phyloP scores from a whole-genome alignment of 768 basidiomycete genomes.

The Scleroderma citrinum region DNA sequence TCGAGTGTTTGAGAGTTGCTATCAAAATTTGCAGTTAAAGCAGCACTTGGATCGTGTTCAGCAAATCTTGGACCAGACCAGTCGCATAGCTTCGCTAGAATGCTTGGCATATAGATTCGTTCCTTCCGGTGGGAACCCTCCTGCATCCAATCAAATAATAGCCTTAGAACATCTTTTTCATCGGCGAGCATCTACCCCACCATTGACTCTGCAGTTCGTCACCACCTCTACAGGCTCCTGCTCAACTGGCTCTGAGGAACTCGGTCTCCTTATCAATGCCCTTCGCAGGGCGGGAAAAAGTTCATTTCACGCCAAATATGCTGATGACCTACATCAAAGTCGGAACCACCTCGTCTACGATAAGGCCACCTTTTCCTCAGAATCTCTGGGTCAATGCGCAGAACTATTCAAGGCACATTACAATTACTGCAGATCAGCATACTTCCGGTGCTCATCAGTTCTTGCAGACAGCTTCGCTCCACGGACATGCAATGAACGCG shows the following conservation, averaged over 20 bases:
- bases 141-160: not conserved
- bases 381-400: not conserved
- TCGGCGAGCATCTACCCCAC: not conserved
- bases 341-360: slow-evolving; percentile 4
- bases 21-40: slow-evolving; percentile 10
- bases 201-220: too few relatives aligned
- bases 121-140: not conserved
- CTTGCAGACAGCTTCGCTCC: not conserved
- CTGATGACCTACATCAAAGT: too few relatives aligned
- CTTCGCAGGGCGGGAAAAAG: too few relatives aligned
- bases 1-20: slow-evolving; percentile 10
- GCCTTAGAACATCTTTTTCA: slow-evolving; percentile 1
- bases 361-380: too few relatives aligned
- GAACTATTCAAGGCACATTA: not conserved
- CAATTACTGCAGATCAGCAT: too few relatives aligned
- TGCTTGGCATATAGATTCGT: slow-evolving; percentile 5
- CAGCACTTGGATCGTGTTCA: slow-evolving; percentile 11
- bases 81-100: not conserved
- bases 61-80: too few relatives aligned
- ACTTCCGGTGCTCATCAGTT: too few relatives aligned
- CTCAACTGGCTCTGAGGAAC: too few relatives aligned
- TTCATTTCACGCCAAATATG: too few relatives aligned
- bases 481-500: not conserved
- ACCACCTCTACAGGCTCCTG: too few relatives aligned
- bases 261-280: too few relatives aligned